phyloP scores from a whole-genome alignment of 495 filamentous ascomycete species.

The Penicillium cinerascens region DNA sequence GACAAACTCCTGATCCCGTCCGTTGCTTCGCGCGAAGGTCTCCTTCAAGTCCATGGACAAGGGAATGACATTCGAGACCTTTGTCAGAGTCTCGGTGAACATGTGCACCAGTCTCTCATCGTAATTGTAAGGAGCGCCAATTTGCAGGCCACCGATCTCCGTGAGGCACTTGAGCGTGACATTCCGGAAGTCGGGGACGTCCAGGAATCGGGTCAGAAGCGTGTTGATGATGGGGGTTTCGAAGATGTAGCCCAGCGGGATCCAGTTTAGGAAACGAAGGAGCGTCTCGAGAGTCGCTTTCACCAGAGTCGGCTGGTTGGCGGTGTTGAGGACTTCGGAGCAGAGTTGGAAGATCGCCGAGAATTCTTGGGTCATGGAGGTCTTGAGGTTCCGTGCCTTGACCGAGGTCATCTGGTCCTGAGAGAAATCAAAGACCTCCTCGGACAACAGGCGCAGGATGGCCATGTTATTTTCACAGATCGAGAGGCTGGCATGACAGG shows the following conservation, averaged over 20 bases:
- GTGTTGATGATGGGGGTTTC: constrained; percentile 97
- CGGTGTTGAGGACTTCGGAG: constrained; percentile 84
- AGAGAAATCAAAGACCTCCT: constrained; percentile 98
- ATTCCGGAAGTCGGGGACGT: constrained; percentile 90
- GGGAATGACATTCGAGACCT: constrained; percentile 87
- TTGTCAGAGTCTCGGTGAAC: constrained; percentile 92
- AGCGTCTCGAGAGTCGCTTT: constrained; percentile 93
- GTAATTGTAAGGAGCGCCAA: constrained; percentile 74
- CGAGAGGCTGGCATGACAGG: constrained; percentile 87
- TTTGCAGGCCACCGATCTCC: constrained; percentile 89
- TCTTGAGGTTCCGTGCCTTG: constrained; percentile 94
- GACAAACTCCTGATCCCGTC: constrained; percentile 94
- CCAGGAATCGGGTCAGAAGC: constrained; percentile 81
- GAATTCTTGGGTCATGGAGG: constrained; percentile 97
- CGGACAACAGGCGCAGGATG: constrained; percentile 89
- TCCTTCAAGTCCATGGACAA: constrained; percentile 81
- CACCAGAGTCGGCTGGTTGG: constrained; percentile 81
- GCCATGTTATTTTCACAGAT: constrained; percentile 99
- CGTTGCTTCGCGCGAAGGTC: constrained; percentile 85
- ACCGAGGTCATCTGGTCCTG: constrained; percentile 97
- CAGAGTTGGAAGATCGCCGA: constrained; percentile 96
- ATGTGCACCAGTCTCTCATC: constrained; percentile 92
- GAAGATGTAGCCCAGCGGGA: constrained; percentile 96
- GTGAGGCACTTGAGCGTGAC: constrained; percentile 95
- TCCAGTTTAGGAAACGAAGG: constrained; percentile 97